Evolutionary conservation across 2,329 filamentous ascomycete species (phyloP).

Genomic region (Dactylellina haptotyla): DNA sequence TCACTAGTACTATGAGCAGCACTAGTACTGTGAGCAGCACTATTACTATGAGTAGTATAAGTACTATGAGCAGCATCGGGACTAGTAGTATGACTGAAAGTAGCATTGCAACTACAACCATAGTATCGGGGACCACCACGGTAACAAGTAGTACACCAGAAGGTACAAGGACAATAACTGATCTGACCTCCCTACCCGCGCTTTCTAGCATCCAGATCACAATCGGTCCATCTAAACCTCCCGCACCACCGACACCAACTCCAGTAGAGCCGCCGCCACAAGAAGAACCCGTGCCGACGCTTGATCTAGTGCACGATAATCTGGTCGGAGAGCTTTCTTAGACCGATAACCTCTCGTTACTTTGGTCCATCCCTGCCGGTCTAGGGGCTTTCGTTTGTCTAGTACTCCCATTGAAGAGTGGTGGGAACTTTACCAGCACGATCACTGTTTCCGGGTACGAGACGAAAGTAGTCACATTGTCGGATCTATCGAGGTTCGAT

Average conservation of each 20-base stretch:
- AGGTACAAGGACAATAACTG: background rate
- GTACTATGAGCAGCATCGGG: background rate
- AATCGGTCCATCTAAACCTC: background rate
- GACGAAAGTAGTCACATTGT: background rate
- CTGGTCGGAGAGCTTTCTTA: background rate
- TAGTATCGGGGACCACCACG: too few species aligned
- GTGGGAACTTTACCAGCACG: background rate
- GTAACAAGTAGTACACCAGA: too few species aligned
- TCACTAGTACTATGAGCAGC: background rate
- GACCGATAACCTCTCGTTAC: background rate
- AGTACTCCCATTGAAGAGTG: background rate
- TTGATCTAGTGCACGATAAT: background rate
- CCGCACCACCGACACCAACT: background rate
- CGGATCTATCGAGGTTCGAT: background rate
- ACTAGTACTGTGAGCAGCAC: background rate
- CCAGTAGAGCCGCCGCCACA: background rate
- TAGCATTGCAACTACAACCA: too few species aligned
- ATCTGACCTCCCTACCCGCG: background rate
- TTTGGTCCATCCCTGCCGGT: background rate
- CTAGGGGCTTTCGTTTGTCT: background rate
- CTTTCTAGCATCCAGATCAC: background rate
- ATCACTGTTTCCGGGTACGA: background rate
- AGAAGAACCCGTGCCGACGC: slow-evolving; percentile 1
- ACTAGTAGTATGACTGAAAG: too few species aligned
- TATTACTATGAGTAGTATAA: background rate